Base-by-base conservation (phyloP, 2,329 filamentous ascomycete genomes). In the Incumbomyces lentus region DNA sequence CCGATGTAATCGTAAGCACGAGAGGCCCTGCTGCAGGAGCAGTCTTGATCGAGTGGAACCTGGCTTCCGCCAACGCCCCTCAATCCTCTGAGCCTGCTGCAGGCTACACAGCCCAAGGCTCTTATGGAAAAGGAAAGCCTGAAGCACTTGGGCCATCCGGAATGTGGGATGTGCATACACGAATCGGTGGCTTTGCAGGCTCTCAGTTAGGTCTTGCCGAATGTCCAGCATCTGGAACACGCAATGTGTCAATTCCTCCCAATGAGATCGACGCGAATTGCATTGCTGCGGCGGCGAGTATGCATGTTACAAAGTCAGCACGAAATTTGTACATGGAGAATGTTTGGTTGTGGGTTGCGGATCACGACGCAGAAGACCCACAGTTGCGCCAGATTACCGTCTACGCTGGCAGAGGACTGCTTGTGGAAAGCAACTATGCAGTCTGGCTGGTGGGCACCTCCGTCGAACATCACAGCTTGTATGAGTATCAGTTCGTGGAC, bases 41-140 rank as follows among this genome's bases (percentile, higher is more conserved):
- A 1, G 70, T 82, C 6, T 66, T 88, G 6, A 77, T 88, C 48
- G 73, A 89, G 59, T 88, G 81, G 71, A 89, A 89, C 60, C 68
- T 88, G 13, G 68, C 68, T 31, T 71, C 72, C 2, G 68, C 68
- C 3, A 52, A 54, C 33, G 62, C 59, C 18, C 45, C 45, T 17
- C 33, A 37, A 13, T 33, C 8, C n/a, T 29, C 34, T 37, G 8
- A 36, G 36, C 12, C 44, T 22, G 26, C 36, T 11, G 7, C 11
- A 26, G 39, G 33, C 11, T 47, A 22, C n/a, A 17, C 45, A 16
- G 45, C 13, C 7, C 33, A 36, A 30, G 42, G 42, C 12, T 19
- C 18, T n/a, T 45, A 45, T 38, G 42, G 17, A 19, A n/a, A 10
- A 13, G 45, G 45, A 12, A n/a, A 6, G 22, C 38, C 37, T 31